phyloP scores from a whole-genome alignment of 2,329 filamentous ascomycete genomes.

The Cercospora beticola region DNA sequence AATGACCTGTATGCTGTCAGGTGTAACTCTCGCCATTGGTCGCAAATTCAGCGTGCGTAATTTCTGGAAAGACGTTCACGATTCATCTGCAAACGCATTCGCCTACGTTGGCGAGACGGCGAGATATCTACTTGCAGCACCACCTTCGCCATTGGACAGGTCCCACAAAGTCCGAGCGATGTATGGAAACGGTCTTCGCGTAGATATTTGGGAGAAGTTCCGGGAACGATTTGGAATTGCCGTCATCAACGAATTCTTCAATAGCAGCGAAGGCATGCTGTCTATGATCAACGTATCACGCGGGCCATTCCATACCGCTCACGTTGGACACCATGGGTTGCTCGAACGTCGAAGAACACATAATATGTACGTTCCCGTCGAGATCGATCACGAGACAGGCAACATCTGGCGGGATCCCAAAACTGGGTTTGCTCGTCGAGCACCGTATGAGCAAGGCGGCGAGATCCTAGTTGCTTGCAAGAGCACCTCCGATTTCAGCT shows the following conservation, averaged over 20 bases:
- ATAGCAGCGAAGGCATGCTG: slow-evolving; percentile 71
- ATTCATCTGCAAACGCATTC: slow-evolving; percentile 67
- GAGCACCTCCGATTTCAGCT: slow-evolving; percentile 60
- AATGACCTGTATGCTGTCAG: slow-evolving; percentile 56
- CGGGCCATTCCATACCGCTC: slow-evolving; percentile 62
- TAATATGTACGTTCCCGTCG: slow-evolving; percentile 64
- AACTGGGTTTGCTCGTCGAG: slow-evolving; percentile 66
- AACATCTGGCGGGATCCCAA: slow-evolving; percentile 64
- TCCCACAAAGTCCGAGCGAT: slow-evolving; percentile 60
- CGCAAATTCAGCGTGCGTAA: slow-evolving; percentile 66
- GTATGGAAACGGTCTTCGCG: slow-evolving; percentile 66
- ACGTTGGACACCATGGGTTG: slow-evolving; percentile 70
- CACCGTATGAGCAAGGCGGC: slow-evolving; percentile 67
- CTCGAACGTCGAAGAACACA: slow-evolving; percentile 55
- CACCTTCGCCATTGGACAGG: slow-evolving; percentile 61
- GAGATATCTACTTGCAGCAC: slow-evolving; percentile 69
- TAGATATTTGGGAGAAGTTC: slow-evolving; percentile 68
- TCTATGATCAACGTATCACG: slow-evolving; percentile 45
- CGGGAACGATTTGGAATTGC: slow-evolving; percentile 62
- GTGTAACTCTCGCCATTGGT: slow-evolving; percentile 61
- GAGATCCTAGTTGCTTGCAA: slow-evolving; percentile 70
- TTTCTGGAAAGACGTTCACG: slow-evolving; percentile 72
- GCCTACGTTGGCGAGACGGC: slow-evolving; percentile 78
- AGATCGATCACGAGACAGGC: slow-evolving; percentile 66
- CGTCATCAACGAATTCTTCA: slow-evolving; percentile 72